These are phyloP conservation scores for Apiospora sp. DNA, from an alignment of 2,329 filamentous ascomycete genomes.

Conservation along the genomic window DNA sequence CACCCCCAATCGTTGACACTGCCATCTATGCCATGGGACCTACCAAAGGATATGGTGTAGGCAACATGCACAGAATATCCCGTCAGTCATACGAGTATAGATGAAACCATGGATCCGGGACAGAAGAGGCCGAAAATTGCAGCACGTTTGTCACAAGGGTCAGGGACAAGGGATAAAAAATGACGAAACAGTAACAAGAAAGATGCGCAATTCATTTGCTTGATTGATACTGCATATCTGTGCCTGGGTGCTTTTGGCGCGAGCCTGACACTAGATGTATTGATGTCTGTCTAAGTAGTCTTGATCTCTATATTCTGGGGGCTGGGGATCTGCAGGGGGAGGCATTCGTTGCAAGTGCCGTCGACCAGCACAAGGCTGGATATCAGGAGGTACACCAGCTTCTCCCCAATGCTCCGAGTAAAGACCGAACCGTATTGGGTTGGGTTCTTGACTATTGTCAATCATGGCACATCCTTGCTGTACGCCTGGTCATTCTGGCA, in stretches of 20 bases:
- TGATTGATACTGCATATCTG: not conserved
- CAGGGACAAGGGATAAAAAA: no score
- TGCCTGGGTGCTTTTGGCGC: slow-evolving; percentile 1
- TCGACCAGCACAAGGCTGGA: not conserved
- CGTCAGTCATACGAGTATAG: no score
- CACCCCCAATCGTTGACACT: no score
- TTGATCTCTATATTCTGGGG: slow-evolving; percentile 21
- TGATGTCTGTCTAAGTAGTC: not conserved
- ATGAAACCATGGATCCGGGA: no score
- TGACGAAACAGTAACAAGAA: no score
- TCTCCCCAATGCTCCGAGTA: not conserved
- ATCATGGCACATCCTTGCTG: not conserved
- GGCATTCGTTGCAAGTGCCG: not conserved
- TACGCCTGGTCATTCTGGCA: not conserved
- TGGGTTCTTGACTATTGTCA: not conserved
- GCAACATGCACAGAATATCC: no score
- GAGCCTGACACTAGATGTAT: not conserved
- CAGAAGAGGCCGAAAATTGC: no score
- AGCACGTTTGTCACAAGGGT: no score
- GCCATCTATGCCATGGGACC: no score
- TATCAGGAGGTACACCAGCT: not conserved
- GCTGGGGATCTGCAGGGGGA: not conserved
- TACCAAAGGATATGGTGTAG: no score
- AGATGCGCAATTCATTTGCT: not conserved
- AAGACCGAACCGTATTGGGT: not conserved